These are phyloP conservation scores for Begonia fuchsioides DNA, from an alignment of 306 rosid species.

Conservation along the genomic window DNA sequence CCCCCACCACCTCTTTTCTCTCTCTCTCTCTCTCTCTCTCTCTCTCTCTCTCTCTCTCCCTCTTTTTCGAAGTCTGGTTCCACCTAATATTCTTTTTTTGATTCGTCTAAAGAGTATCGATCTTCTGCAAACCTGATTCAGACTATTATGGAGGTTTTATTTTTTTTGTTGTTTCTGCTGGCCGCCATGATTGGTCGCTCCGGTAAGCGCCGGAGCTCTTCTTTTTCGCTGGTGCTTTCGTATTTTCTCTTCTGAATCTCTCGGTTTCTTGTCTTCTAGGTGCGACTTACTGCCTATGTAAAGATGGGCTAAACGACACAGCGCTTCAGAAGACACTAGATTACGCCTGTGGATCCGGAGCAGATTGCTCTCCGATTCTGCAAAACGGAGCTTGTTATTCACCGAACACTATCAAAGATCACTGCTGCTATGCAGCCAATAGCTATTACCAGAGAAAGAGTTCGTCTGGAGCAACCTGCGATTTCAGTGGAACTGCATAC, in stretches of 20 bases:
- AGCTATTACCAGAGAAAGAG: conserved; percentile 80
- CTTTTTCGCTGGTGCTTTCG: background rate
- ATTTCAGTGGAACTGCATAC: conserved; percentile 54
- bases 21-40: conserved; percentile 3
- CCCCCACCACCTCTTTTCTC: background rate
- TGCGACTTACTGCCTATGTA: conserved; percentile 69
- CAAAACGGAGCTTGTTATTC: conserved; percentile 64
- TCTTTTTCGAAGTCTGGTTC: background rate
- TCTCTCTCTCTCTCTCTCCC: conserved; percentile 8
- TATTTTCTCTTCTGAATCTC: background rate
- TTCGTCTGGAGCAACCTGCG: conserved; percentile 55
- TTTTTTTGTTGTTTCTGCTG: conserved; percentile 38
- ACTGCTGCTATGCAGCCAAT: conserved; percentile 77
- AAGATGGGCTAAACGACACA: conserved; percentile 58
- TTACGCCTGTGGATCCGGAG: conserved; percentile 97
- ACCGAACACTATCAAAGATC: conserved; percentile 81
- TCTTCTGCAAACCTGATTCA: conserved; percentile 10
- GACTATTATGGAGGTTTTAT: conserved; percentile 37
- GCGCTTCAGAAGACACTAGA: conserved; percentile 64
- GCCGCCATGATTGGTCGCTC: conserved; percentile 46
- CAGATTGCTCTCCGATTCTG: conserved; percentile 52
- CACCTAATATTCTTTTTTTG: background rate
- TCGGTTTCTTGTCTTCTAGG: conserved; percentile 19
- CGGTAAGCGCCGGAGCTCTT: conserved; percentile 38
- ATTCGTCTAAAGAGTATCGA: no score